These are phyloP conservation scores for Botryotinia convoluta DNA, from an alignment of 2,329 filamentous ascomycete species.

Conservation along the genomic window DNA sequence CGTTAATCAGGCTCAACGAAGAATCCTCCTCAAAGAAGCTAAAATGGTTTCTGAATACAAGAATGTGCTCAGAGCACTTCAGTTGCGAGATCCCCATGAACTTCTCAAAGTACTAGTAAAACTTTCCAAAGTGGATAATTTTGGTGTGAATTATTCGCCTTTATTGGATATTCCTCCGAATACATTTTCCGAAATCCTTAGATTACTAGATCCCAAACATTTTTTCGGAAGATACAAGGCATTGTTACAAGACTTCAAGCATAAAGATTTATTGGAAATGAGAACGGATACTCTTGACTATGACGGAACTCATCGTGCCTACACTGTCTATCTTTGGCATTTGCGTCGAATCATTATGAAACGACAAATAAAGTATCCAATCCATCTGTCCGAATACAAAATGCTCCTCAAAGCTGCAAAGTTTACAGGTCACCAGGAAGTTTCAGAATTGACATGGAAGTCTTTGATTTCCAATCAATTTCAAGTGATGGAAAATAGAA, in stretches of 20 bases:
- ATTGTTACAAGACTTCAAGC: slow-evolving; percentile 50
- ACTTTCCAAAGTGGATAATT: slow-evolving; percentile 25
- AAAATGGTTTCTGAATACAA: slow-evolving; percentile 8
- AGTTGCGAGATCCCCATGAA: slow-evolving; percentile 13
- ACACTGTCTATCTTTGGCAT: slow-evolving; percentile 29
- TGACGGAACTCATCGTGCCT: slow-evolving; percentile 28
- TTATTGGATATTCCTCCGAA: slow-evolving; percentile 42
- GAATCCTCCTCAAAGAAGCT: not conserved
- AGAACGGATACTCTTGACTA: slow-evolving; percentile 18
- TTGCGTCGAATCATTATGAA: slow-evolving; percentile 40
- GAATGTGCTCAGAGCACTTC: slow-evolving; percentile 8
- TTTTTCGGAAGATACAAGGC: slow-evolving; percentile 47
- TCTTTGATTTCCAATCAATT: slow-evolving; percentile 40
- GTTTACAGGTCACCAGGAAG: slow-evolving; percentile 44
- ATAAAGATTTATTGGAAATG: slow-evolving; percentile 40
- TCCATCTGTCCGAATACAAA: slow-evolving; percentile 49
- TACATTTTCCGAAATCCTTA: slow-evolving; percentile 62
- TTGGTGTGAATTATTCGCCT: slow-evolving; percentile 20
- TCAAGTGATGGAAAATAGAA: not conserved
- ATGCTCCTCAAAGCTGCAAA: slow-evolving; percentile 52
- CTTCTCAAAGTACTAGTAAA: slow-evolving; percentile 12
- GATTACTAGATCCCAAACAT: slow-evolving; percentile 56
- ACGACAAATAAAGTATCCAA: slow-evolving; percentile 37
- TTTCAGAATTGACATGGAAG: slow-evolving; percentile 48
- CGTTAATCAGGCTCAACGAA: not conserved